Base-by-base conservation (phyloP, 106 monocot species). In the Allium cepa region DNA sequence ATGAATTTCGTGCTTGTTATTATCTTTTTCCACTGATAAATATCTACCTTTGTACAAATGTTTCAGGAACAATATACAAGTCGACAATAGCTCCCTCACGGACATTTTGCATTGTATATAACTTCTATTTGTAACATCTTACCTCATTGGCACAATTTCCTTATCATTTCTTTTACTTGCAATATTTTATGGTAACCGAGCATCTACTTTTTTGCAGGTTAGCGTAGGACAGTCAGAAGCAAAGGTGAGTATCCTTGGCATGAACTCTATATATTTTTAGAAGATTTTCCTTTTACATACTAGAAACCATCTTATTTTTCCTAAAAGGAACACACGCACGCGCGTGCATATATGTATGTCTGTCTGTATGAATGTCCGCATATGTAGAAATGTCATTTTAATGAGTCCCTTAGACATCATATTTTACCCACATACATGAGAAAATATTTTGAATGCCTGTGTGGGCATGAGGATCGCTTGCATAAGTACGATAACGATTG, bases 61-160 rank as follows among this genome's bases (percentile, higher is more conserved):
- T 66, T 69, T 60, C 79, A 96, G 95, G 95, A 66, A 96, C 81
- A 53, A 76, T 96, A 63, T 96, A 92, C 56, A 91, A 84, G 79
- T 75, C 95, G 60, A 79, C 79, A 63, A 88, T 91, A 68, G 82
- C 92, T 55, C 91, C 95, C 57, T 96, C 95, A 17, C 70, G 81
- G 70, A 96, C 95, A 71, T 92, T 91, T 84, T 96, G 91, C 73
- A 63, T 96, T 75, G 95, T 96, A 92, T 57, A 86, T 80, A 49
- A 64, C 28, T 27, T 27, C 22, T 52, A 11, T 27, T 49, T 5
- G 53, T 52, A 9, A 14, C 53, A 53, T 47, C 47, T 48, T 18
- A 49, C 9, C 49, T 67, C 18, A 64, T 48, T 36, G 5, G 36
- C 36, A 4, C 3, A 36, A 36, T 36, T 36, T 1, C 13, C 45